These are phyloP conservation scores for Candolleomyces efflorescens DNA, from an alignment of 768 basidiomycete genomes.

Conservation along the genomic window DNA sequence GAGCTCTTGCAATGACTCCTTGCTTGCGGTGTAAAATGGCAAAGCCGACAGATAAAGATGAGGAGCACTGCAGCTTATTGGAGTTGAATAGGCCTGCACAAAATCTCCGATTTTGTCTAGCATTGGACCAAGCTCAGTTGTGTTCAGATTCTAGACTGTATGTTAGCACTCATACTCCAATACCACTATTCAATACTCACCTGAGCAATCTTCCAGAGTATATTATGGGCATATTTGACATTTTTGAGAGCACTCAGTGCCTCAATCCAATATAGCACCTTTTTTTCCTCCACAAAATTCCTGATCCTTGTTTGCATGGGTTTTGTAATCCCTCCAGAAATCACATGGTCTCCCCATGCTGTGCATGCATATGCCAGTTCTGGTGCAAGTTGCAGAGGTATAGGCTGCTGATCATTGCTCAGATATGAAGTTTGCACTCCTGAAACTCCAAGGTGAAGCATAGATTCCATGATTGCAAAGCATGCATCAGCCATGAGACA, in stretches of 20 bases:
- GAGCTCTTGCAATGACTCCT: background rate
- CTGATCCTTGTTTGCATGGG: background rate
- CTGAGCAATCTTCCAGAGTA: background rate
- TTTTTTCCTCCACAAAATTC: background rate
- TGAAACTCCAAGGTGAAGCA: background rate
- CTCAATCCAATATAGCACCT: slow-evolving; percentile 27
- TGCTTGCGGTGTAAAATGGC: slow-evolving; percentile 15
- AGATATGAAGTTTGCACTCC: background rate
- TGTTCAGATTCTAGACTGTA: background rate
- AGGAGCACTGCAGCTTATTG: background rate
- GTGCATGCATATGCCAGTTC: slow-evolving; percentile 1
- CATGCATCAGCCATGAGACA: background rate
- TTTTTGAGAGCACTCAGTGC: slow-evolving; percentile 21
- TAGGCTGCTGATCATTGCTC: background rate
- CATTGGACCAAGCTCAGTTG: slow-evolving; percentile 7
- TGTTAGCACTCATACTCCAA: background rate
- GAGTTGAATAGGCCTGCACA: slow-evolving; percentile 6
- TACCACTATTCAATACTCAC: slow-evolving; percentile 3
- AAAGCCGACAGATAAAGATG: slow-evolving; percentile 9
- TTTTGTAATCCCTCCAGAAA: background rate
- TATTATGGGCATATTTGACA: slow-evolving; percentile 1
- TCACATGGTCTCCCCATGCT: background rate
- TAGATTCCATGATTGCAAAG: background rate
- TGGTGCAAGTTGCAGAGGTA: background rate
- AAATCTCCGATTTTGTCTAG: slow-evolving; percentile 14